These are phyloP conservation scores for Diaporthe velutina DNA, from an alignment of 2,329 filamentous ascomycete genomes.

Conservation along the genomic window DNA sequence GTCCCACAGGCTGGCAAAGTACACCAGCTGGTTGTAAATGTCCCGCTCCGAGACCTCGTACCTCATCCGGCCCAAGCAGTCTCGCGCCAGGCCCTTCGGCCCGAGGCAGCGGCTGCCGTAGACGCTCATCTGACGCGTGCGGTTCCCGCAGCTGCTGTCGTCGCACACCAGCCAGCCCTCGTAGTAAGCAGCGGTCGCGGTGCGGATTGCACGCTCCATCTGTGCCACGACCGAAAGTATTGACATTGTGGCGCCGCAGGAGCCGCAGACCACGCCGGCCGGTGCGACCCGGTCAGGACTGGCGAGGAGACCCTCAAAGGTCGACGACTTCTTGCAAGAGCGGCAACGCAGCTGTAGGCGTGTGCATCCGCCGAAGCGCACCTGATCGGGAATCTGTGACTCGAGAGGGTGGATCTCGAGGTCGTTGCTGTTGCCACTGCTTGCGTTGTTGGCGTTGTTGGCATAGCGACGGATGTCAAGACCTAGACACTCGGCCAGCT, in stretches of 20 bases:
- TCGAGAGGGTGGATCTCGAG: constrained; percentile 90
- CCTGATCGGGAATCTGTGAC: constrained; percentile 90
- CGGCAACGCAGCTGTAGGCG: constrained; percentile 85
- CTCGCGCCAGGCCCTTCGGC: constrained; percentile 84
- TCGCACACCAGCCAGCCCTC: constrained; percentile 93
- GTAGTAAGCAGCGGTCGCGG: constrained; percentile 87
- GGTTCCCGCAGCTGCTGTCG: constrained; percentile 86
- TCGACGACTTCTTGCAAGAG: constrained; percentile 77
- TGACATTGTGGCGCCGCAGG: constrained; percentile 75
- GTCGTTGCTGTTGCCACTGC: constrained; percentile 64
- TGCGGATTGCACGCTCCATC: constrained; percentile 85
- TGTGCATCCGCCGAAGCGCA: constrained; percentile 87
- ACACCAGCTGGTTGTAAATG: constrained; percentile 94
- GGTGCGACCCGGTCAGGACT: constrained; percentile 75
- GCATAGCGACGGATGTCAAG: constrained; percentile 89
- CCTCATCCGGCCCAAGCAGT: constrained; percentile 88
- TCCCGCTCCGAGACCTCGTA: constrained; percentile 91
- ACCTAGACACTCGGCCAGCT: constrained; percentile 92
- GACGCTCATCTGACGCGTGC: constrained; percentile 92
- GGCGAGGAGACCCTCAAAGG: constrained; percentile 81
- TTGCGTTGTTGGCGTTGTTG: constrained; percentile 60
- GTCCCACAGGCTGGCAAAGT: constrained; percentile 88
- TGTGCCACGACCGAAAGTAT: constrained; percentile 86
- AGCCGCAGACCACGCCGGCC: constrained; percentile 79
- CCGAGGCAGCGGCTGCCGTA: constrained; percentile 93